Conservation (phyloP, 2,329 filamentous ascomycete species). For the Epichloe coenophiala region DNA sequence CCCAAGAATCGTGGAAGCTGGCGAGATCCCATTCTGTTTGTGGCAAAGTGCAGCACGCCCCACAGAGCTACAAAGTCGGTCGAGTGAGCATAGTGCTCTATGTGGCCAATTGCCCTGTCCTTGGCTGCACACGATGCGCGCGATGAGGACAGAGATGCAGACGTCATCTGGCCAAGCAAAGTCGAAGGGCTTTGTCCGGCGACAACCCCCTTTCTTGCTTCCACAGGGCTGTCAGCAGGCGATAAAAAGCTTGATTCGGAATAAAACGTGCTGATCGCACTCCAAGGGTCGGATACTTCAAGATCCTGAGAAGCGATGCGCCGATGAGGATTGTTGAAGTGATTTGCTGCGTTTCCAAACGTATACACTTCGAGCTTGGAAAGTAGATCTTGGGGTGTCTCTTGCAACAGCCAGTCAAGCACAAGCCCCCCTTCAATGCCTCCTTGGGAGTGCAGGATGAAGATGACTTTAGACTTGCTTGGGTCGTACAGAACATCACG, state of each 20-base stretch:
- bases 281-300: conserved; percentile 19
- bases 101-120: conserved; percentile 47
- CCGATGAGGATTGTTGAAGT: conserved; percentile 65
- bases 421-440: conserved; percentile 63
- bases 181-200: conserved; percentile 8
- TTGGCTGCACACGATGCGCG: conserved; percentile 24
- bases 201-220: conserved; percentile 7
- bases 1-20: conserved; percentile 48
- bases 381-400: conserved; percentile 52
- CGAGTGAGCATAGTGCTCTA: conserved; percentile 70
- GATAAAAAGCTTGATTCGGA: conserved; percentile 22
- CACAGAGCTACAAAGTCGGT: conserved; percentile 62
- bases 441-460: conserved; percentile 67
- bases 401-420: conserved; percentile 63
- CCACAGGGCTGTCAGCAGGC: conserved; percentile 10
- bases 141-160: conserved; percentile 18
- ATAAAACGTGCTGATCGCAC: conserved; percentile 19
- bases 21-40: conserved; percentile 24
- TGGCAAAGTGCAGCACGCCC: conserved; percentile 58
- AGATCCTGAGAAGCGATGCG: conserved; percentile 31
- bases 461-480: conserved; percentile 51
- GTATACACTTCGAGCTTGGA: conserved; percentile 63
- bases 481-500: conserved; percentile 51
- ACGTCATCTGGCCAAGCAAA: conserved; percentile 9
- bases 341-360: conserved; percentile 66